Base-by-base conservation (phyloP, 176 grass and related monocot species). In the Raddia guianensis region DNA sequence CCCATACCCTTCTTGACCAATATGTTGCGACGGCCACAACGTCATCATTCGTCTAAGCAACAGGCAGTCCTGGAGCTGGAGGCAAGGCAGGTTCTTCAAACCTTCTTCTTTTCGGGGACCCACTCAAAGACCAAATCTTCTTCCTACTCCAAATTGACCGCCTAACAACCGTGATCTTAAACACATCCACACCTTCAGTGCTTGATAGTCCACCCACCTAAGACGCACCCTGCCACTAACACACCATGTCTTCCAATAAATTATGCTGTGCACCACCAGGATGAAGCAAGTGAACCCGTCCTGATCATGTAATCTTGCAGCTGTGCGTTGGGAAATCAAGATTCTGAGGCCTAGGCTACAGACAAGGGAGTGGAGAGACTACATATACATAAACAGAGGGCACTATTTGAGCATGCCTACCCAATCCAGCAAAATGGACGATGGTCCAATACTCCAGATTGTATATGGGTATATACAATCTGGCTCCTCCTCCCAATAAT, bases 81-180 rank as follows among this genome's bases (percentile, higher is more conserved):
- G 5, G 45, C 46, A 52, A 2, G 72, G 11, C 27, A 32, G 51
- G 68, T 70, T 63, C 72, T 63, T 18, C 5, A 15, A 13, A 75
- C 37, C 37, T 13, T 19, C 35, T 63, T 75, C 70, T 44, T 6
- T 19, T 4, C 37, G 21, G 21, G 78, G 15, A 8, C 45, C 54
- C 78, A 44, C 70, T 0, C 19, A 77, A 53, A 53, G 65, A 72
- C 65, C 63, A 68, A 16, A 46, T 77, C 72, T 63, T 72, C 56
- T 48, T 18, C 79, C 73, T n/a, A 7, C 73, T 40, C 73, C 79
- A 42, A 78, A 87, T 78, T 73, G 80, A 87, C 80, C 73, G 0
- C 49, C 49, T 66, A 83, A 80, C 86, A 77, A 16, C 86, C 49
- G 40, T 78, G 66, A 12, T 21, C n/a, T 2, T 2, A 43, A 1